These are phyloP conservation scores for Claviceps sp. DNA, from an alignment of 2,329 filamentous ascomycete species.

Conservation along the genomic window DNA sequence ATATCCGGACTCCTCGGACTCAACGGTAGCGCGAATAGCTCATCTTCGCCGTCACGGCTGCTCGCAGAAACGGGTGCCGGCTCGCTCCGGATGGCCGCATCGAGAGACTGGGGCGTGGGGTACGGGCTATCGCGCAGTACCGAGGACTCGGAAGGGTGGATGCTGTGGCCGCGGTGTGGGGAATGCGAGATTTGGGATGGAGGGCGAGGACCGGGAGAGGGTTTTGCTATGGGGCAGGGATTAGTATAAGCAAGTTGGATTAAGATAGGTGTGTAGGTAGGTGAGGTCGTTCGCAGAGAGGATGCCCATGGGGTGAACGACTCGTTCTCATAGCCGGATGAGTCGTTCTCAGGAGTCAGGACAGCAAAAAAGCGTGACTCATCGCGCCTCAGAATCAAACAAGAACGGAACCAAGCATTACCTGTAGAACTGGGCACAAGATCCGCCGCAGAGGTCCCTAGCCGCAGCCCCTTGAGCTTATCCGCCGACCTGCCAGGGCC, in stretches of 20 bases:
- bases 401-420: background rate
- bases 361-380: too few relatives aligned
- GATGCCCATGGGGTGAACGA: too few relatives aligned
- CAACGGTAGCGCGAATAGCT: constrained; percentile 75
- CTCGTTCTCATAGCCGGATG: too few relatives aligned
- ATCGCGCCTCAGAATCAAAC: background rate
- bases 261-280: too few relatives aligned
- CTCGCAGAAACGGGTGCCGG: constrained; percentile 9
- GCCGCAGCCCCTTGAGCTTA: constrained; percentile 64
- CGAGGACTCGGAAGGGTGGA: constrained; percentile 22
- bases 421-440: constrained; percentile 39
- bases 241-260: too few relatives aligned
- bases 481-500: constrained; percentile 52
- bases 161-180: constrained; percentile 19
- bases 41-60: constrained; percentile 44
- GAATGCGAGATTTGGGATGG: constrained; percentile 17
- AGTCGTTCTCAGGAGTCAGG: too few relatives aligned
- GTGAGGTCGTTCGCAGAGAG: too few relatives aligned
- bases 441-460: constrained; percentile 60
- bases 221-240: constrained; percentile 17
- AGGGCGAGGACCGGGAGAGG: constrained; percentile 19
- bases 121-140: constrained; percentile 13
- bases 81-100: constrained; percentile 17
- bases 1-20: constrained; percentile 80
- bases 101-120: constrained; percentile 18